Evolutionary conservation across 495 filamentous ascomycete species (phyloP).

Genomic region (Tetracladium setigerum): DNA sequence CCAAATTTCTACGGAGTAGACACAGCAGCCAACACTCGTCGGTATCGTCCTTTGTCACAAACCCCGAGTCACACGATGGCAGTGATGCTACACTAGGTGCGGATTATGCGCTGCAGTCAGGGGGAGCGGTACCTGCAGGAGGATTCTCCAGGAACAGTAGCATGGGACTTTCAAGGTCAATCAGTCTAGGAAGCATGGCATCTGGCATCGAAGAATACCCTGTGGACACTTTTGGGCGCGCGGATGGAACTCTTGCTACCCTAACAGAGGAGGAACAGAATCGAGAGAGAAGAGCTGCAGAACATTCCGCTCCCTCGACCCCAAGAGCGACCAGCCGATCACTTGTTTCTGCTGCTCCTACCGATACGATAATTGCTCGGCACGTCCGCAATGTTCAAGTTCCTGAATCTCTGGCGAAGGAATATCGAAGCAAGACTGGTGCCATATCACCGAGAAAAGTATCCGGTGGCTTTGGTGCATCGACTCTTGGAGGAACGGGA

Average conservation of each 20-base stretch:
- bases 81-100: conserved; percentile 71
- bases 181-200: conserved; percentile 92
- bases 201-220: conserved; percentile 75
- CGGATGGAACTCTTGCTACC: conserved; percentile 49
- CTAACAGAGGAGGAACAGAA: conserved; percentile 50
- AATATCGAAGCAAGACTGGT: conserved; percentile 60
- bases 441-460: conserved; percentile 44
- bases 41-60: conserved; percentile 62
- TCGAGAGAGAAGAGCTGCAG: conserved; percentile 6
- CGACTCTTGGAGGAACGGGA: conserved; percentile 56
- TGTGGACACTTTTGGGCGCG: conserved; percentile 21
- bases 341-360: conserved; percentile 45
- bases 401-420: conserved; percentile 77
- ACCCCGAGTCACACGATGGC: conserved; percentile 42
- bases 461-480: conserved; percentile 30
- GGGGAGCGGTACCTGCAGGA: conserved; percentile 59
- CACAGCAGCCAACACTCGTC: conserved; percentile 74
- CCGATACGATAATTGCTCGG: conserved; percentile 81
- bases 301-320: conserved; percentile 29
- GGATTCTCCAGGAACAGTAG: conserved; percentile 45
- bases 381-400: conserved; percentile 84
- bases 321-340: conserved; percentile 41
- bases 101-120: conserved; percentile 80
- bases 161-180: conserved; percentile 61
- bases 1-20: conserved; percentile 65